A percentile compares a stretch with the other conserved stretches of the same genome.
phyloP scores from a whole-genome alignment of 306 rosid species.

The Gastrolobium bilobum region DNA sequence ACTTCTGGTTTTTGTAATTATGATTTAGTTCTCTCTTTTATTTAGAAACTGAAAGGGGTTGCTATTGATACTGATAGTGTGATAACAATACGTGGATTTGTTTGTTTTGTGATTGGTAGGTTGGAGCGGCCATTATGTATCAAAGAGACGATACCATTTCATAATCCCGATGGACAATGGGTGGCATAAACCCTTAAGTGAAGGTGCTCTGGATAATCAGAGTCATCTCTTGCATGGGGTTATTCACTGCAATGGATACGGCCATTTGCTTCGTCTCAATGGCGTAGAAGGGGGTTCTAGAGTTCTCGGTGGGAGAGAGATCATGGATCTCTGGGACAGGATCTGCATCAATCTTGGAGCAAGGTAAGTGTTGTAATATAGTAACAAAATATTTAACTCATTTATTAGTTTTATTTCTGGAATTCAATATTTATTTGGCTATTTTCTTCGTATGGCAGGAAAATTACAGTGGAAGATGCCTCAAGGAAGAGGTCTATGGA shows the following conservation, averaged over 20 bases:
- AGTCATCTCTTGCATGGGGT: conserved; percentile 85
- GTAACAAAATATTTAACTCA: background rate
- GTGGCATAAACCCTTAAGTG: conserved; percentile 81
- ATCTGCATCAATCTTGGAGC: conserved; percentile 72
- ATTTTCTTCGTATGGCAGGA: conserved; percentile 58
- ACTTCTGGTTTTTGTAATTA: background rate
- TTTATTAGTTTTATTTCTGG: background rate
- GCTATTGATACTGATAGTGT: conserved; percentile 3
- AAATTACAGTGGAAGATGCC: conserved; percentile 73
- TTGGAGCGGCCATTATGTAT: conserved; percentile 89
- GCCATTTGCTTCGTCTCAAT: conserved; percentile 82
- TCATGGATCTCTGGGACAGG: conserved; percentile 93
- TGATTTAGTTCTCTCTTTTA: background rate
- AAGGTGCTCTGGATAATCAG: conserved; percentile 60
- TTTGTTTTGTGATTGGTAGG: conserved; percentile 59
- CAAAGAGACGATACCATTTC: conserved; percentile 82
- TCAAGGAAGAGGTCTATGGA: conserved; percentile 84
- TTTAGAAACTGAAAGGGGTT: conserved; percentile 33
- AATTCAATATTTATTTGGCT: background rate
- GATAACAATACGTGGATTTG: conserved; percentile 2
- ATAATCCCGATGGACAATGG: conserved; percentile 71
- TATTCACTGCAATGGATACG: conserved; percentile 82
- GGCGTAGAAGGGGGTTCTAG: conserved; percentile 91
- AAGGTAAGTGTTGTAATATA: conserved; percentile 52
- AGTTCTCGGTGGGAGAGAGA: conserved; percentile 74